phyloP scores from a whole-genome alignment of 1,139 yeast species.

The Spencermartinsiella ligniputridi region DNA sequence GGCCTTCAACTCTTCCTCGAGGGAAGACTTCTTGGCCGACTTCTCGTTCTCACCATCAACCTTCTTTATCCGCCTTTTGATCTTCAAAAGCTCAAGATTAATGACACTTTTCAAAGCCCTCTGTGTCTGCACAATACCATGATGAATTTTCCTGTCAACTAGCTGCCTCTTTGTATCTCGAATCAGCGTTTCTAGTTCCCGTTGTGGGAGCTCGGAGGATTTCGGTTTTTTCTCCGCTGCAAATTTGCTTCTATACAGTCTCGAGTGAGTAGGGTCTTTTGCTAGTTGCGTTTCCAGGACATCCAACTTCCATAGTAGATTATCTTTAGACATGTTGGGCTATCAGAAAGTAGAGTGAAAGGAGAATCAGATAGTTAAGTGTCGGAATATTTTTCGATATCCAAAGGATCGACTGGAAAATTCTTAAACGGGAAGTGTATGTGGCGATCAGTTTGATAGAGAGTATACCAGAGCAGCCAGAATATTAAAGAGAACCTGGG shows the following conservation, averaged over 20 bases:
- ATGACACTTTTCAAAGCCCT: slow-evolving; percentile 32
- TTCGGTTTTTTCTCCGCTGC: slow-evolving; percentile 21
- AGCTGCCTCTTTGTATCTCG: slow-evolving; percentile 26
- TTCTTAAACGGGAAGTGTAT: too few relatives aligned
- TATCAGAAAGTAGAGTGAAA: too few relatives aligned
- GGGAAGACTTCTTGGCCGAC: slow-evolving; percentile 14
- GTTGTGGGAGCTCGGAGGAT: slow-evolving; percentile 5
- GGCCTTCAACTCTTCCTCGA: slow-evolving; percentile 27
- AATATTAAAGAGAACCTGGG: too few relatives aligned
- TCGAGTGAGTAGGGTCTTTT: slow-evolving; percentile 21
- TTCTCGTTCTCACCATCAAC: slow-evolving; percentile 14
- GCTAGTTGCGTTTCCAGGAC: slow-evolving; percentile 32
- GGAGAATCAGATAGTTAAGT: too few relatives aligned
- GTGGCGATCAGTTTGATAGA: too few relatives aligned
- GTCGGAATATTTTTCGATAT: not conserved
- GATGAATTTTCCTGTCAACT: slow-evolving; percentile 32
- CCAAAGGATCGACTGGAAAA: not conserved
- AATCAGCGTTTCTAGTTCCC: slow-evolving; percentile 20
- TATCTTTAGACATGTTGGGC: slow-evolving; percentile 26
- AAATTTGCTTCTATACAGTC: slow-evolving; percentile 29
- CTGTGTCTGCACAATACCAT: slow-evolving; percentile 27
- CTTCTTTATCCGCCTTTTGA: slow-evolving; percentile 29
- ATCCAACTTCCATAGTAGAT: slow-evolving; percentile 36
- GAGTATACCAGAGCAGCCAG: too few relatives aligned
- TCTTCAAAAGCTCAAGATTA: slow-evolving; percentile 31